Evolutionary conservation across 345 rosid genomes (phyloP).

Genomic region (Populus euphratica): DNA sequence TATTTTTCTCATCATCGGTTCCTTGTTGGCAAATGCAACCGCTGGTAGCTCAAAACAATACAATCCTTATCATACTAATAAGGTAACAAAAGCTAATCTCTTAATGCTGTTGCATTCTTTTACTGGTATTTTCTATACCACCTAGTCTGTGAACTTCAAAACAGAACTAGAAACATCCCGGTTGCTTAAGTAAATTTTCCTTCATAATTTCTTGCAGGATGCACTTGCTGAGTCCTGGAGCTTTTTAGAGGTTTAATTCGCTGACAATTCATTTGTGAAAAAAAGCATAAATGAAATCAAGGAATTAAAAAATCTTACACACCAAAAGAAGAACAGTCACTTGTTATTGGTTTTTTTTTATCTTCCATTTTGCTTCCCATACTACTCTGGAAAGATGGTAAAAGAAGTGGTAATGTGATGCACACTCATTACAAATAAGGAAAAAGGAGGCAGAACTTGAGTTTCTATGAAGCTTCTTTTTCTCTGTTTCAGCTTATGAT

Average conservation of each 20-base stretch:
- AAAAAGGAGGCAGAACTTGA: constrained; percentile 5
- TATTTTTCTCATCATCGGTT: not conserved
- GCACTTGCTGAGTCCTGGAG: not conserved
- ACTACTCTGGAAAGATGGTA: not conserved
- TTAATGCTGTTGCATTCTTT: not conserved
- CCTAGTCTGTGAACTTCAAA: not conserved
- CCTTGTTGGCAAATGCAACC: not conserved
- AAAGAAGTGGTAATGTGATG: constrained; percentile 13
- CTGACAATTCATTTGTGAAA: not conserved
- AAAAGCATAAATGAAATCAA: not conserved
- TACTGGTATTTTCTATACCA: not conserved
- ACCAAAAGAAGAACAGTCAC: not conserved
- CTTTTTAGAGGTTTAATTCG: not conserved
- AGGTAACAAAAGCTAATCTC: constrained; percentile 16
- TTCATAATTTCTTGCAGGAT: constrained; percentile 3
- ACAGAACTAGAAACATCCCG: not conserved
- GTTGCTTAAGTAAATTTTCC: not conserved
- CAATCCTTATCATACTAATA: not conserved
- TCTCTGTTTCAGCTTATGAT: constrained; percentile 19
- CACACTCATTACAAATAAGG: constrained; percentile 6
- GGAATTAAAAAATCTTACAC: not conserved
- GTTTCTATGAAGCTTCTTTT: constrained; percentile 20
- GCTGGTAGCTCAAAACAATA: not conserved
- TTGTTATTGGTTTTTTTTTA: not conserved
- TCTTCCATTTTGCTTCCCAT: not conserved